Evolutionary conservation across 306 rosid species (phyloP), one percentile per base, ranked within the genome.

Genomic region (Crotalaria pallida): DNA sequence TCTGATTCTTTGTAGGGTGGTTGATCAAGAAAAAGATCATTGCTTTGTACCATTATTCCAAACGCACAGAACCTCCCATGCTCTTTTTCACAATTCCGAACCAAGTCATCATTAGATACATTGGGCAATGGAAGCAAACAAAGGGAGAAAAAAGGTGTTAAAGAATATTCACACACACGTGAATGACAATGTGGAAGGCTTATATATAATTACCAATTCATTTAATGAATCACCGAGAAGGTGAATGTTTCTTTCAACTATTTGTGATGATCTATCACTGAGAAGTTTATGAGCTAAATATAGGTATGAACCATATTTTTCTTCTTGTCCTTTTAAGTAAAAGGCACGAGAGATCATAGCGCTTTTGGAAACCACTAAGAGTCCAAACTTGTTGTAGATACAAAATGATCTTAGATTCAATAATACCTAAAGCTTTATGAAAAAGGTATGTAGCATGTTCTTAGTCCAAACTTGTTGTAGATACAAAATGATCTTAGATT

Each of bases 91-190:
- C 49, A 48, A 47, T 69, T 69, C 68, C 44, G 64, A 65, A 43
- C 58, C 18, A 11, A 40, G 60, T 67, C 68, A 74, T 82, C 59
- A 78, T 82, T 56, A 65, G 51, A 64, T 71, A 43, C 57, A 60
- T 19, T 52, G 61, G 52, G 75, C 61, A 43, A 58, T 68, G 16
- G 67, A 77, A 73, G 73, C 66, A 48, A 71, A 73, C 79, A 82
- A 56, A 38, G 47, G 21, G 2, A 38, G 17, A 21, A 71, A 21
- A 71, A n/a, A 51, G 24, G 16, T 56, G 43, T 45, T 38, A 16
- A 26, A 55, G 51, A 69, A 80, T 80, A 80, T 80, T 80, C 23
- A 69, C 74, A 38, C 74, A 38, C 44, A 70, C 64, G 74, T 75
- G 84, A 80, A 74, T 24, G 80, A 74, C 80, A 63, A 69, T 4